Conservation (phyloP, 208 protist species). For the Acanthamoeba pearcei region DNA sequence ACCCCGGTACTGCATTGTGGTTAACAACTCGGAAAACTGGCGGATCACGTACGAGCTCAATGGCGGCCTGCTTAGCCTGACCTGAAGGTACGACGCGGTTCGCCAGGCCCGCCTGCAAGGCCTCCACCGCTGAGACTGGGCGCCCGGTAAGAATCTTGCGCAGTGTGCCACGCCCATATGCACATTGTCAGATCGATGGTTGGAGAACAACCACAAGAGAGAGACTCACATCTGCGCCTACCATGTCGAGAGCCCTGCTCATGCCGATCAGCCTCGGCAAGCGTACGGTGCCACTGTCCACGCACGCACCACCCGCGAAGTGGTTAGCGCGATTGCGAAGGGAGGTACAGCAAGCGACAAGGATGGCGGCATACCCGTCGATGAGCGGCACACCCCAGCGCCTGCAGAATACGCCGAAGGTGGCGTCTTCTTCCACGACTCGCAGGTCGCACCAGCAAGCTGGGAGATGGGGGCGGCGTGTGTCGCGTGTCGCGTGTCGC, state of each 20-base stretch:
- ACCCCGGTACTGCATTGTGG: no score
- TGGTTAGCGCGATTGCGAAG: neutral
- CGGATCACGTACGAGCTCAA: neutral
- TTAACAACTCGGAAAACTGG: neutral
- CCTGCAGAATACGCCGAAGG: conserved; percentile 78
- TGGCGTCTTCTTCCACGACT: conserved; percentile 41
- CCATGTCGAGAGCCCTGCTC: neutral
- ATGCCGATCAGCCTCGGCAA: conserved; percentile 64
- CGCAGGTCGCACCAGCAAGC: conserved; percentile 77
- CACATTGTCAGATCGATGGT: no score
- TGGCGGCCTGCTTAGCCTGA: neutral
- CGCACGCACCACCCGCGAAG: neutral
- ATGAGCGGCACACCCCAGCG: conserved; percentile 80
- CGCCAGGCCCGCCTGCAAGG: neutral
- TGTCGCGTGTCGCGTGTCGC: neutral
- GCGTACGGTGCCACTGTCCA: conserved; percentile 69
- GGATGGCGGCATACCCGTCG: conserved; percentile 61
- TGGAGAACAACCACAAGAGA: no score
- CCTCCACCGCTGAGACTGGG: conserved; percentile 13
- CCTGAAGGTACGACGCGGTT: neutral
- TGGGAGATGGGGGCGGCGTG: neutral
- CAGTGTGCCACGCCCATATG: no score
- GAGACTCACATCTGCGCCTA: no score
- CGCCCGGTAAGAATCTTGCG: neutral
- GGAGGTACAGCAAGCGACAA: no score